These are phyloP conservation scores for Diaporthe batatas DNA, from an alignment of 2,329 filamentous ascomycete species.

Conservation along the genomic window DNA sequence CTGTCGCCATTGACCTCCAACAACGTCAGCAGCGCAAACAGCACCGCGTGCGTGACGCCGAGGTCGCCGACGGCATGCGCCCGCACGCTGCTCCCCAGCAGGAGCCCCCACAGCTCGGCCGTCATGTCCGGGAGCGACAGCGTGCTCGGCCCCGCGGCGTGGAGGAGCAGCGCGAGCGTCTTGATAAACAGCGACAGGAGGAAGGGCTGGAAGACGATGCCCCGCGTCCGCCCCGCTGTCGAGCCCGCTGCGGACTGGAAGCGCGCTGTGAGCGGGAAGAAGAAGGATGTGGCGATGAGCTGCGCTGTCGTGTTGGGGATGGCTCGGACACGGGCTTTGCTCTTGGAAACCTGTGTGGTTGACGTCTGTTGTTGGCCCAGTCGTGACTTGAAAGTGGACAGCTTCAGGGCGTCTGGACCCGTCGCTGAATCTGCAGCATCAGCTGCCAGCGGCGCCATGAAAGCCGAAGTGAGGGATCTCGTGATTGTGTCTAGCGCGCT, in stretches of 20 bases:
- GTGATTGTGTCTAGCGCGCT: conserved; percentile 78
- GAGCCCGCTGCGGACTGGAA: conserved; percentile 76
- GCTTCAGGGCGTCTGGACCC: conserved; percentile 87
- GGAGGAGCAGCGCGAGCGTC: conserved; percentile 85
- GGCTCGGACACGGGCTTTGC: conserved; percentile 60
- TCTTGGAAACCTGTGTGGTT: conserved; percentile 54
- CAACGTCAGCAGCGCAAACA: conserved; percentile 84
- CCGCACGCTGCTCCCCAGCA: conserved; percentile 74
- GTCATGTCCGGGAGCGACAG: conserved; percentile 84
- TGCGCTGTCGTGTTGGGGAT: conserved; percentile 84
- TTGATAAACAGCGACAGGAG: conserved; percentile 86
- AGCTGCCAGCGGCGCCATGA: conserved; percentile 86
- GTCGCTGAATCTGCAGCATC: conserved; percentile 83
- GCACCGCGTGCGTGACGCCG: conserved; percentile 77
- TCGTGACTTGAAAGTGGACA: conserved; percentile 88
- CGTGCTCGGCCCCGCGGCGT: conserved; percentile 85
- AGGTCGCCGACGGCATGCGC: conserved; percentile 72
- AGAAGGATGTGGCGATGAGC: conserved; percentile 82
- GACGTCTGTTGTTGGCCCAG: conserved; percentile 70
- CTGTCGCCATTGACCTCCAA: conserved; percentile 85
- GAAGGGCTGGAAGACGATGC: conserved; percentile 79
- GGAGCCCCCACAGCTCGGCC: conserved; percentile 84
- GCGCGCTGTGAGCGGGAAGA: conserved; percentile 86
- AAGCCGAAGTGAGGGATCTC: conserved; percentile 74
- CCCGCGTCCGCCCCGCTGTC: conserved; percentile 56